Evolutionary conservation across 345 rosid genomes (phyloP).

Genomic region (Litchi chinensis): DNA sequence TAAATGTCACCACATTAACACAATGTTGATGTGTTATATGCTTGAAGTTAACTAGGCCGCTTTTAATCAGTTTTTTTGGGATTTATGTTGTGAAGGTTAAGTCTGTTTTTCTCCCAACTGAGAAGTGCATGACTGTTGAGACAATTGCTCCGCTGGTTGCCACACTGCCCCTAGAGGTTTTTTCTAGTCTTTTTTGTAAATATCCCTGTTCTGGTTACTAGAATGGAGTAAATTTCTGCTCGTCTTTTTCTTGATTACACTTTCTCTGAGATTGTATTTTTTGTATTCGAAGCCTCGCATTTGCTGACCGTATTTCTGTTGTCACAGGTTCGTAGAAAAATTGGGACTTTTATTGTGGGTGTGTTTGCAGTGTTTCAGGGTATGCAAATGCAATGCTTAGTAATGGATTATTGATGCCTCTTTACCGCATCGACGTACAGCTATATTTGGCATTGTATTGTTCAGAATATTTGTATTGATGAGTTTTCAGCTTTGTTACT

Average conservation of each 20-base stretch:
- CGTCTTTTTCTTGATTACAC: conserved; percentile 71
- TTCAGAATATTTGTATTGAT: background rate
- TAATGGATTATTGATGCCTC: conserved; percentile 69
- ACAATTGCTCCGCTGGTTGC: conserved; percentile 87
- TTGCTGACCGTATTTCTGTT: conserved; percentile 7
- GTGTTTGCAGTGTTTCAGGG: conserved; percentile 84
- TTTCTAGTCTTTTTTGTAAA: background rate
- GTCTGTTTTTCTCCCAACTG: conserved; percentile 67
- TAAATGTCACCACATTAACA: background rate
- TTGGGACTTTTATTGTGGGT: conserved; percentile 66
- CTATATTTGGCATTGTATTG: background rate
- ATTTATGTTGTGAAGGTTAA: conserved; percentile 59
- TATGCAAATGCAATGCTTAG: conserved; percentile 50
- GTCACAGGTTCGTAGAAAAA: conserved; percentile 68
- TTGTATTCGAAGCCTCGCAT: conserved; percentile 55
- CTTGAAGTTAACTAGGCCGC: background rate
- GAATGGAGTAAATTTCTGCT: background rate
- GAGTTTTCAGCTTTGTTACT: conserved; percentile 8
- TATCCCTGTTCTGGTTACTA: background rate
- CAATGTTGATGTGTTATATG: background rate
- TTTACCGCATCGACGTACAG: conserved; percentile 9
- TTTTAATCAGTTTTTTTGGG: conserved; percentile 7
- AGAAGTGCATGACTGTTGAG: conserved; percentile 61
- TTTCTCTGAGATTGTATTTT: conserved; percentile 27
- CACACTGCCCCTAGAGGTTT: conserved; percentile 85